Evolutionary conservation across 2,329 filamentous ascomycete species (phyloP).

Genomic region (Aspergillus sp.): DNA sequence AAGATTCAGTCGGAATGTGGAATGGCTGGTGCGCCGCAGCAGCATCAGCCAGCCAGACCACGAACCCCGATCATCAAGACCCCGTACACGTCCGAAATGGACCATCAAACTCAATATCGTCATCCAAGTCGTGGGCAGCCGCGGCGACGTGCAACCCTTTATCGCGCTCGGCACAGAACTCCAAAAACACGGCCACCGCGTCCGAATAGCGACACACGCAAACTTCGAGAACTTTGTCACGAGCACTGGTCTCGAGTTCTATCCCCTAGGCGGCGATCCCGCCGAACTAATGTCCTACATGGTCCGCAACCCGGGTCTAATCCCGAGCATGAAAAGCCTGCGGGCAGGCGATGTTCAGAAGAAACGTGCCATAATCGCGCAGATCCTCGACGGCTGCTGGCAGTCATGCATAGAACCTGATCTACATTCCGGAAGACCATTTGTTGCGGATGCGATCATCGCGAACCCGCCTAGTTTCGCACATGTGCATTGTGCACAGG

Average conservation of each 20-base stretch:
- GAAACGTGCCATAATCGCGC: conserved; percentile 26
- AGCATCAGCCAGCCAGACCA: no score
- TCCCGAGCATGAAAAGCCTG: conserved; percentile 31
- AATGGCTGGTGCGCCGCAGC: no score
- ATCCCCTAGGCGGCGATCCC: conserved; percentile 52
- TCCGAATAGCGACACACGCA: conserved; percentile 52
- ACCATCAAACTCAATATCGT: conserved; percentile 44
- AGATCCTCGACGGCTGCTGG: conserved; percentile 37
- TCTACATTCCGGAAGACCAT: conserved; percentile 29
- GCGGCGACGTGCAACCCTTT: conserved; percentile 54
- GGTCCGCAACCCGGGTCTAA: conserved; percentile 44
- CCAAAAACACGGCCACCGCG: conserved; percentile 47
- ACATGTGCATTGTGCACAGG: conserved; percentile 48
- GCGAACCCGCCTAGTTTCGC: conserved; percentile 50
- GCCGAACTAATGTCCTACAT: conserved; percentile 48
- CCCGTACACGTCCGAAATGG: no score
- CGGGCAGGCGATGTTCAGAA: conserved; percentile 28
- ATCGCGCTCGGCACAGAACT: conserved; percentile 50
- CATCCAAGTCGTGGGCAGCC: conserved; percentile 53
- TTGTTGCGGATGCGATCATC: conserved; percentile 50
- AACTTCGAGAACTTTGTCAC: conserved; percentile 51
- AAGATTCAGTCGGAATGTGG: no score
- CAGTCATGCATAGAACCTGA: conserved; percentile 32
- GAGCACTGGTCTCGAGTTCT: conserved; percentile 50
- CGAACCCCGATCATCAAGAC: no score